Conservation (phyloP, 2,329 filamentous ascomycete species). For the Aspergillus unguis region DNA sequence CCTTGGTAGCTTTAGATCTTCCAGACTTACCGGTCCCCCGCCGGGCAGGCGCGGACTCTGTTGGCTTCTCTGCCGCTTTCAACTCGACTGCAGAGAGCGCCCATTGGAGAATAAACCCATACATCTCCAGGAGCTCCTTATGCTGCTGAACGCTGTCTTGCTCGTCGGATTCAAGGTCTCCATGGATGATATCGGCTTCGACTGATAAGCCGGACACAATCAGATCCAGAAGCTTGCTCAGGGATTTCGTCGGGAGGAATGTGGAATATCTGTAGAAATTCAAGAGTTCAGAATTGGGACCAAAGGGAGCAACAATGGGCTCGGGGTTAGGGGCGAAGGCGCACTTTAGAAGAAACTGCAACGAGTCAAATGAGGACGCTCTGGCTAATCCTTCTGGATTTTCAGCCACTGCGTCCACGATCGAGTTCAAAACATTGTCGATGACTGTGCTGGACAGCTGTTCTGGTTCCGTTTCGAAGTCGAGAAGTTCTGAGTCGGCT, state of each 20-base stretch:
- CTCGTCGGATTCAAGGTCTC: slow-evolving; percentile 87
- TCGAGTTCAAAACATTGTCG: slow-evolving; percentile 82
- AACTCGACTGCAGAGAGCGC: slow-evolving; percentile 90
- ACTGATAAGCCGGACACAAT: slow-evolving; percentile 80
- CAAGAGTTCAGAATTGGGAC: slow-evolving; percentile 62
- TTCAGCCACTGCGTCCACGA: slow-evolving; percentile 87
- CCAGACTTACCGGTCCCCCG: slow-evolving; percentile 71
- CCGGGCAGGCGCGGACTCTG: slow-evolving; percentile 65
- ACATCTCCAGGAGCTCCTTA: slow-evolving; percentile 88
- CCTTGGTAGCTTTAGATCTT: slow-evolving; percentile 68
- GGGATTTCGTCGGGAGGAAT: slow-evolving; percentile 71
- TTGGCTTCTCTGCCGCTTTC: slow-evolving; percentile 86
- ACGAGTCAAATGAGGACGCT: slow-evolving; percentile 77
- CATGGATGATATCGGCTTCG: slow-evolving; percentile 79
- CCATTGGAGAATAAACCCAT: slow-evolving; percentile 93
- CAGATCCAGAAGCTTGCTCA: slow-evolving; percentile 91
- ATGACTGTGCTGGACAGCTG: slow-evolving; percentile 73
- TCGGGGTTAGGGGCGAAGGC: slow-evolving; percentile 54
- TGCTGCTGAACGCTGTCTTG: slow-evolving; percentile 82
- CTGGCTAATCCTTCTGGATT: slow-evolving; percentile 84
- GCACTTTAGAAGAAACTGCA: slow-evolving; percentile 97
- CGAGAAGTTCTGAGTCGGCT: slow-evolving; percentile 75
- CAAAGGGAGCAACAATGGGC: slow-evolving; percentile 31
- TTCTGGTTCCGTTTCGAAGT: slow-evolving; percentile 91
- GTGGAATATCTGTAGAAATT: slow-evolving; percentile 72